phyloP scores from a whole-genome alignment of 768 basidiomycete genomes.

The Mycena polygramma region DNA sequence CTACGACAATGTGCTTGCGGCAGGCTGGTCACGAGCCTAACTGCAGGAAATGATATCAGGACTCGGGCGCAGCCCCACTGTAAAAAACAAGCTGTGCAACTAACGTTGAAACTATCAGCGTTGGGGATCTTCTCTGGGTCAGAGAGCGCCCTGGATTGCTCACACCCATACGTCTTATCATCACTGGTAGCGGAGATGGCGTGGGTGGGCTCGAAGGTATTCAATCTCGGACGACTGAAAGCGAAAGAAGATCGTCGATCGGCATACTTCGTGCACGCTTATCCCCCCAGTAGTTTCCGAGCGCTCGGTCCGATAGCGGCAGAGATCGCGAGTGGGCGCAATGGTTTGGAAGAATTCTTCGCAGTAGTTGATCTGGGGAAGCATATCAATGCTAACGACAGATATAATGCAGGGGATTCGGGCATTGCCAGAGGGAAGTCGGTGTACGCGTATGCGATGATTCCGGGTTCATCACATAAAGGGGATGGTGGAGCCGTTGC shows the following conservation, averaged over 20 bases:
- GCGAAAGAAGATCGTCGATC: not conserved
- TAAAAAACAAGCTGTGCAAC: not conserved
- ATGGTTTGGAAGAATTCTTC: no score
- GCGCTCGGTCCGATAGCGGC: no score
- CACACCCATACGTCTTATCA: not conserved
- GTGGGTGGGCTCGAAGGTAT: not conserved
- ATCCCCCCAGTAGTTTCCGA: not conserved
- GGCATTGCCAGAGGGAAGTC: not conserved
- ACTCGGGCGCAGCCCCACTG: no score
- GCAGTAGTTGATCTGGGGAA: not conserved
- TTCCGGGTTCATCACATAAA: conserved; percentile 50
- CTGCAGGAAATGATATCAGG: no score
- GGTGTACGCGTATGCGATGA: conserved; percentile 52
- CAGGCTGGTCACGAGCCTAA: no score
- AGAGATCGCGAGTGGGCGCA: no score
- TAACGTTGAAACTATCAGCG: not conserved
- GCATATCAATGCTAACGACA: not conserved
- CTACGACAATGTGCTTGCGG: no score
- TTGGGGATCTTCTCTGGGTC: not conserved
- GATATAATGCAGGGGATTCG: no score
- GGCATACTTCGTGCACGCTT: not conserved
- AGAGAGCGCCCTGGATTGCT: not conserved
- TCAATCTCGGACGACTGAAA: not conserved
- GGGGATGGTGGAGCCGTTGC: conserved; percentile 50
- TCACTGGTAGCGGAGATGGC: not conserved